Evolutionary conservation across 306 rosid genomes (phyloP).

Genomic region (Vicia faba): DNA sequence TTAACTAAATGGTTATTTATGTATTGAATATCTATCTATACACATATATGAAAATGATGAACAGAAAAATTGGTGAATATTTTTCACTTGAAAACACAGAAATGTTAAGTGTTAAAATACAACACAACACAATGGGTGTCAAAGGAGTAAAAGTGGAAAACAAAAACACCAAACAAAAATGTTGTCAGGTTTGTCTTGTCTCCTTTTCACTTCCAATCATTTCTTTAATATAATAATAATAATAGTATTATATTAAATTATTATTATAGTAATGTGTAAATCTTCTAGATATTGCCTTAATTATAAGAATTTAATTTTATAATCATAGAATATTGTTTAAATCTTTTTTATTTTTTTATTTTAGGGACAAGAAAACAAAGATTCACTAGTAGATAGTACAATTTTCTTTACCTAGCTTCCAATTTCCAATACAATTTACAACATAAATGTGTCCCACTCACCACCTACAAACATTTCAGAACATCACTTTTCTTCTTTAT

Average conservation of each 20-base stretch:
- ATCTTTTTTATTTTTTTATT: too few species aligned
- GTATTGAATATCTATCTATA: neutral
- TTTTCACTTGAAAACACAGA: too few species aligned
- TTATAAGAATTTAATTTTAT: too few species aligned
- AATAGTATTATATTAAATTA: too few species aligned
- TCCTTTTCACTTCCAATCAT: slow-evolving; percentile 22
- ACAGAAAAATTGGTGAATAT: neutral
- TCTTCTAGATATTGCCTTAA: too few species aligned
- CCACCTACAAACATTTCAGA: slow-evolving; percentile 27
- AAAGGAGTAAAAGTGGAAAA: slow-evolving; percentile 19
- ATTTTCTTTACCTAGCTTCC: slow-evolving; percentile 31
- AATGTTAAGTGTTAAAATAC: slow-evolving; percentile 5
- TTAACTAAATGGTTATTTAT: slow-evolving; percentile 24
- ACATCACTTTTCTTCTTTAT: slow-evolving; percentile 33
- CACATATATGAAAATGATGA: slow-evolving; percentile 9
- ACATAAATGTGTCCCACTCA: slow-evolving; percentile 39
- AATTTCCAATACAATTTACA: slow-evolving; percentile 44
- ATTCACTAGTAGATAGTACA: neutral
- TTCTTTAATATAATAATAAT: too few species aligned
- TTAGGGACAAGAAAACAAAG: slow-evolving; percentile 29
- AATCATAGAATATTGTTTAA: too few species aligned
- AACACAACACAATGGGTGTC: neutral
- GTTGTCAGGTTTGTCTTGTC: slow-evolving; percentile 39
- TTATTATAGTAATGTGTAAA: too few species aligned
- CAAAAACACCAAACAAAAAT: slow-evolving; percentile 32